These are phyloP conservation scores for Colletotrichum abscissum DNA, from an alignment of 2,329 filamentous ascomycete species.

Conservation along the genomic window DNA sequence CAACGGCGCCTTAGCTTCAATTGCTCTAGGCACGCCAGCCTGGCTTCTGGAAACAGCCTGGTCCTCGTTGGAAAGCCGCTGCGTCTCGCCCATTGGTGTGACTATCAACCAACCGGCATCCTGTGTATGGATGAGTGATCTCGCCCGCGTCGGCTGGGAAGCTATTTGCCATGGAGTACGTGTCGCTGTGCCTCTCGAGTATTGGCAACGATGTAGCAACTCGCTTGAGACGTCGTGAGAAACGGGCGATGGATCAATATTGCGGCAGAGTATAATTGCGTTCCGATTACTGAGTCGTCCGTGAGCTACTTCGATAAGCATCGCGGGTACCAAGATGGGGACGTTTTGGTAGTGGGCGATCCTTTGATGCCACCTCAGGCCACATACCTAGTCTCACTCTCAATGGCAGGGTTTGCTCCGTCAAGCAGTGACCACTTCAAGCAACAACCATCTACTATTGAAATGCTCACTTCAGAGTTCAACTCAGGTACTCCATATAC, in stretches of 20 bases:
- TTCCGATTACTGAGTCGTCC: neutral
- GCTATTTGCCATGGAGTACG: neutral
- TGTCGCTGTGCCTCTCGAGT: neutral
- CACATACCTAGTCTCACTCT: neutral
- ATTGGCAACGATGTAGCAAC: neutral
- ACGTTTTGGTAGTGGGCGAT: conserved; percentile 1
- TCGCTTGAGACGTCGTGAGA: neutral
- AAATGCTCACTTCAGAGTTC: neutral
- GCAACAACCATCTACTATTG: neutral
- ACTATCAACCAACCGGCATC: neutral
- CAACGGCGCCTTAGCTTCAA: conserved; percentile 14
- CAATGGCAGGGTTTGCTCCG: conserved; percentile 3
- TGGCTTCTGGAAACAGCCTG: conserved; percentile 22
- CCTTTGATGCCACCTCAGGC: neutral
- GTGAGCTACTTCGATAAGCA: neutral
- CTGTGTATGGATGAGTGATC: neutral
- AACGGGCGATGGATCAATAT: neutral
- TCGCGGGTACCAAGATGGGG: conserved; percentile 9
- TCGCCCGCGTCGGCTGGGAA: neutral
- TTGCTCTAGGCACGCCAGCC: conserved; percentile 8
- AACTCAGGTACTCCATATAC: neutral
- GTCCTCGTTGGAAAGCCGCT: conserved; percentile 3
- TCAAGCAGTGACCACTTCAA: neutral
- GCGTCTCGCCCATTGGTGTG: neutral
- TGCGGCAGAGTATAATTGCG: neutral